Evolutionary conservation across 2,329 filamentous ascomycete species (phyloP).

Genomic region (Trichoderma breve): DNA sequence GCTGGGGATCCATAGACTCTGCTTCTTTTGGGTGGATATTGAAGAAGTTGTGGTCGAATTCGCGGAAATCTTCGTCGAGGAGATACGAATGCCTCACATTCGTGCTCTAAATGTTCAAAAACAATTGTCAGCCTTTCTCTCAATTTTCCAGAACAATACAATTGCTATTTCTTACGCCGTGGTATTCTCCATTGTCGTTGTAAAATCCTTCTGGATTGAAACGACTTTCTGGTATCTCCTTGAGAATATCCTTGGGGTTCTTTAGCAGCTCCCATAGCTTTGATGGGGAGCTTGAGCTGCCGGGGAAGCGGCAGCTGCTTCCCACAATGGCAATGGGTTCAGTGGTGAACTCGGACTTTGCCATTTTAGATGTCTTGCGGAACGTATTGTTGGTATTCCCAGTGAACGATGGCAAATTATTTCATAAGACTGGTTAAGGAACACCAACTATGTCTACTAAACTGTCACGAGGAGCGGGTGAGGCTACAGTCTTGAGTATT

Average conservation of each 20-base stretch:
- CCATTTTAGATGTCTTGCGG: background rate
- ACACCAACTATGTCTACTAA: background rate
- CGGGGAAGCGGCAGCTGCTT: background rate
- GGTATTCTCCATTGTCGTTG: background rate
- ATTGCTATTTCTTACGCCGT: background rate
- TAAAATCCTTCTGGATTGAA: background rate
- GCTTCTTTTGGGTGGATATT: background rate
- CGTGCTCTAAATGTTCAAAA: background rate
- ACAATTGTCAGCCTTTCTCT: background rate
- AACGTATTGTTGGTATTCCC: background rate
- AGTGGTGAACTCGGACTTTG: background rate
- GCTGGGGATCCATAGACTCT: background rate
- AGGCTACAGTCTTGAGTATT: background rate
- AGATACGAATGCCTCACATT: background rate
- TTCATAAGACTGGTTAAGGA: background rate
- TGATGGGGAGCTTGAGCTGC: background rate
- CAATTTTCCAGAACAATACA: background rate
- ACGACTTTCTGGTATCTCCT: background rate
- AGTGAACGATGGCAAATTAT: background rate
- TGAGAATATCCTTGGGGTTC: background rate
- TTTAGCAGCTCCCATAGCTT: background rate
- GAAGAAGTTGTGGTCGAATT: background rate
- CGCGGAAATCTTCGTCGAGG: background rate
- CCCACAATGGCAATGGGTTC: background rate
- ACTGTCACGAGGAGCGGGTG: background rate